Evolutionary conservation across 108 stramenopile species (phyloP).

Genomic region (Discostella pseudostelligera): DNA sequence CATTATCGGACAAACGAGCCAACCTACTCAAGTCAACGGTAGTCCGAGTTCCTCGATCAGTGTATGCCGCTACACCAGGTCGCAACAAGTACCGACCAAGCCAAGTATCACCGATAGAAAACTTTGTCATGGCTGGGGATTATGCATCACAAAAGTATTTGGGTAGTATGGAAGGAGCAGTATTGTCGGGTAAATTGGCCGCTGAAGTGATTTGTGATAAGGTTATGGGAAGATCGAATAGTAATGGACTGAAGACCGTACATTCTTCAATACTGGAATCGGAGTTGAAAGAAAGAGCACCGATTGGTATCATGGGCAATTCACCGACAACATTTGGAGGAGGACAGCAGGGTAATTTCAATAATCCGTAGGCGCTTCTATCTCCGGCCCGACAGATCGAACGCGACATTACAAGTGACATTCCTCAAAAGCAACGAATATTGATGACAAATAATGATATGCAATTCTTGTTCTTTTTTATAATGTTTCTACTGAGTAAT

Average conservation of each 20-base stretch:
- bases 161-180: slow-evolving; percentile 78
- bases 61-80: slow-evolving; percentile 74
- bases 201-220: slow-evolving; percentile 58
- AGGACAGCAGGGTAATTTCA: slow-evolving; percentile 42
- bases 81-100: slow-evolving; percentile 50
- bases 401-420: too few relatives aligned
- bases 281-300: slow-evolving; percentile 12
- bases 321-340: slow-evolving; percentile 35
- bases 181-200: slow-evolving; percentile 58
- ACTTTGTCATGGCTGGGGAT: slow-evolving; percentile 59
- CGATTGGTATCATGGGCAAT: slow-evolving; percentile 22
- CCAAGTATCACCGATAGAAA: slow-evolving; percentile 48
- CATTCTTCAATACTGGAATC: slow-evolving; percentile 10
- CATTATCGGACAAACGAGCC: slow-evolving; percentile 25
- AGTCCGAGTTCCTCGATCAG: slow-evolving; percentile 59
- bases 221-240: slow-evolving; percentile 19
- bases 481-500: too few relatives aligned
- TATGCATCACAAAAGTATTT: slow-evolving; percentile 62
- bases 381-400: neutral
- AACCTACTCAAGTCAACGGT: slow-evolving; percentile 62
- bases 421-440: too few relatives aligned
- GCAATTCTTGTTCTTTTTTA: too few relatives aligned
- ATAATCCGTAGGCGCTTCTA: slow-evolving; percentile 24
- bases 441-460: too few relatives aligned
- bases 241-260: slow-evolving; percentile 23